A percentile compares a stretch with the other conserved stretches of the same genome.
Evolutionary conservation across 768 basidiomycete species (phyloP).

Genomic region (Dioszegia aurantiaca): DNA sequence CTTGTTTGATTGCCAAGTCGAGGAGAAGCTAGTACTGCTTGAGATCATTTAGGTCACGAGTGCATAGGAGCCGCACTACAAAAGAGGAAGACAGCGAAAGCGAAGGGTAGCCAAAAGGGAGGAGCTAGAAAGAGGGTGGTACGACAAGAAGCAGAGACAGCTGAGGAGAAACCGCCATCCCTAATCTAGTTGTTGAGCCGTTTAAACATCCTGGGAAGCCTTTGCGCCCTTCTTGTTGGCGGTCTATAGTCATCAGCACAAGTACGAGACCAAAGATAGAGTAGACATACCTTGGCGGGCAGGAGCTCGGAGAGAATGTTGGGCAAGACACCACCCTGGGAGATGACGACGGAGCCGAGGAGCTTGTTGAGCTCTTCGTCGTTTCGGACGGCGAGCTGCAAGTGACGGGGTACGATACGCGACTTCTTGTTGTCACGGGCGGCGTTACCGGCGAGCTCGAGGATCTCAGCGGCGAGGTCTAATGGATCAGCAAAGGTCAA

Average conservation of each 20-base stretch:
- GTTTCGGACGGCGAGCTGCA: slow-evolving; percentile 88
- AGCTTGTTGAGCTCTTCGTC: slow-evolving; percentile 81
- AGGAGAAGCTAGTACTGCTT: no score
- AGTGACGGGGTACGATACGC: slow-evolving; percentile 88
- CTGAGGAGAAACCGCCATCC: background rate
- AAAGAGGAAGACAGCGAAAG: slow-evolving; percentile 22
- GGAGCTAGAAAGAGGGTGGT: slow-evolving; percentile 1
- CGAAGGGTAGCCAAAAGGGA: slow-evolving; percentile 14
- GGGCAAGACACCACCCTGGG: slow-evolving; percentile 78
- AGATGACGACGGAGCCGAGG: slow-evolving; percentile 81
- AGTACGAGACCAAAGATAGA: background rate
- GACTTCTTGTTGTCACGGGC: slow-evolving; percentile 83
- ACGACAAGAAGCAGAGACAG: slow-evolving; percentile 3
- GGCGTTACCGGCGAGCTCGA: slow-evolving; percentile 78
- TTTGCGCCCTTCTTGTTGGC: slow-evolving; percentile 45
- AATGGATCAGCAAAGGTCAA: slow-evolving; percentile 10
- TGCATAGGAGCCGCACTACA: slow-evolving; percentile 14
- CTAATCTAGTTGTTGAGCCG: background rate
- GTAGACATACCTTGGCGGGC: slow-evolving; percentile 58
- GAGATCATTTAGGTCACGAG: slow-evolving; percentile 7
- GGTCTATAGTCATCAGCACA: slow-evolving; percentile 21
- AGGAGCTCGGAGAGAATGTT: slow-evolving; percentile 67
- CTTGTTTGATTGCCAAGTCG: no score
- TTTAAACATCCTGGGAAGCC: slow-evolving; percentile 51
- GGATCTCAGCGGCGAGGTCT: slow-evolving; percentile 88